A percentile compares a stretch with the other conserved stretches of the same genome.
phyloP scores from a whole-genome alignment of 2,329 filamentous ascomycete genomes.

The Grosmannia huntii region DNA sequence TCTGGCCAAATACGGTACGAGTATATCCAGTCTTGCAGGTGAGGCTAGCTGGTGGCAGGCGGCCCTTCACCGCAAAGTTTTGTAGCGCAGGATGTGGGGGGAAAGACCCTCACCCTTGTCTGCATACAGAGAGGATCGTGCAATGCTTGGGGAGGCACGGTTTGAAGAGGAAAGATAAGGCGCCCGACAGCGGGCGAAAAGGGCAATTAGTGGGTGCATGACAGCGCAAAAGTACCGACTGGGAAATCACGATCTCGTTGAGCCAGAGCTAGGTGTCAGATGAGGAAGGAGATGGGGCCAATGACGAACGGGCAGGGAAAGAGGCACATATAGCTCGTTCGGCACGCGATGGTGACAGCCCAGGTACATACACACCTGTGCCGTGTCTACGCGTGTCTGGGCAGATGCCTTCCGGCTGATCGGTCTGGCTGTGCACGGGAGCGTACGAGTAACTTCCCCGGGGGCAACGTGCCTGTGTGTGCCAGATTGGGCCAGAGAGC shows the following conservation, averaged over 20 bases:
- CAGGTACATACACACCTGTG: too few relatives aligned
- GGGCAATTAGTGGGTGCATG: neutral
- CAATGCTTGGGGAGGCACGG: neutral
- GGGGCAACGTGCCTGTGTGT: too few relatives aligned
- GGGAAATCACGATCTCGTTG: neutral
- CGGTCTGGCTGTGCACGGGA: too few relatives aligned
- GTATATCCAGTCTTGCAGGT: neutral
- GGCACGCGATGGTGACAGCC: too few relatives aligned
- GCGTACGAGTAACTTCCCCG: too few relatives aligned
- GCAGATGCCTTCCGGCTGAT: too few relatives aligned
- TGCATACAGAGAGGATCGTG: neutral
- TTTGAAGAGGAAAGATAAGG: neutral
- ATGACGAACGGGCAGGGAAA: neutral
- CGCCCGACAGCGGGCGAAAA: neutral
- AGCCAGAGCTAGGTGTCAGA: neutral
- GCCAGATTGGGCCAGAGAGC: neutral
- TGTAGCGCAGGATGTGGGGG: neutral
- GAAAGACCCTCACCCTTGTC: neutral
- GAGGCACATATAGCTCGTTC: neutral
- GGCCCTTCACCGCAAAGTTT: neutral
- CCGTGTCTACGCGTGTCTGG: too few relatives aligned
- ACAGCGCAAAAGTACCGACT: neutral
- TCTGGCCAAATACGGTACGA: neutral
- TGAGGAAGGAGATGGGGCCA: neutral
- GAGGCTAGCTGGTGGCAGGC: neutral